Evolutionary conservation across 2,329 filamentous ascomycete genomes (phyloP).

Genomic region (Penicillium sp.): DNA sequence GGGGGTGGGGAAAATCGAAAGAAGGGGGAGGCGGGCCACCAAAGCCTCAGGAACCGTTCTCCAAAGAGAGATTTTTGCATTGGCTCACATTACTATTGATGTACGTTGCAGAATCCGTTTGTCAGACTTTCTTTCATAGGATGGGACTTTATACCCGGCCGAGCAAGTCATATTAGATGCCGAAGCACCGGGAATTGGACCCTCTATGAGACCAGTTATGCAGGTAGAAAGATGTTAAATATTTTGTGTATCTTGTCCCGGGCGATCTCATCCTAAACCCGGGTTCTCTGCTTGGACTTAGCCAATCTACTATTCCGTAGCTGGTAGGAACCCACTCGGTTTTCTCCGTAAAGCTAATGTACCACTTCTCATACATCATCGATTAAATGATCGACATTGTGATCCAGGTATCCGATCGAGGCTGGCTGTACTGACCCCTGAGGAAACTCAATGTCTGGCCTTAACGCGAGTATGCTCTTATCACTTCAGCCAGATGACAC

Average conservation of each 20-base stretch:
- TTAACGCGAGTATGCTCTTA: background rate
- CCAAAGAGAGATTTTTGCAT: conserved; percentile 10
- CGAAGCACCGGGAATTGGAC: background rate
- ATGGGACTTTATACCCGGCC: background rate
- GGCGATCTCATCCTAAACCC: background rate
- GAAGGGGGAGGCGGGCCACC: conserved; percentile 4
- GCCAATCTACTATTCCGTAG: background rate
- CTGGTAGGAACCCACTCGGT: background rate
- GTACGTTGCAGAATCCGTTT: conserved; percentile 1
- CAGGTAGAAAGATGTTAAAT: background rate
- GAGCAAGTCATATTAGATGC: background rate
- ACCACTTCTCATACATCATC: background rate
- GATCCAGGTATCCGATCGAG: background rate
- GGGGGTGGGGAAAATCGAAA: conserved; percentile 14
- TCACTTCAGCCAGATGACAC: background rate
- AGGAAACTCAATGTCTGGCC: background rate
- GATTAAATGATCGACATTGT: background rate
- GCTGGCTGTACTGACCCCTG: background rate
- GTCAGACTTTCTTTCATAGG: conserved; percentile 4
- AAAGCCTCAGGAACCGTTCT: conserved; percentile 4
- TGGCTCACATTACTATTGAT: conserved; percentile 15
- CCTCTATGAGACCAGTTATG: background rate
- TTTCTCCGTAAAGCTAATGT: background rate
- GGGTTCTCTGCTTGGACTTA: background rate
- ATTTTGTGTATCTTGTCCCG: too few relatives aligned